phyloP scores from a whole-genome alignment of 257 asterid species.

The Lantana camara region DNA sequence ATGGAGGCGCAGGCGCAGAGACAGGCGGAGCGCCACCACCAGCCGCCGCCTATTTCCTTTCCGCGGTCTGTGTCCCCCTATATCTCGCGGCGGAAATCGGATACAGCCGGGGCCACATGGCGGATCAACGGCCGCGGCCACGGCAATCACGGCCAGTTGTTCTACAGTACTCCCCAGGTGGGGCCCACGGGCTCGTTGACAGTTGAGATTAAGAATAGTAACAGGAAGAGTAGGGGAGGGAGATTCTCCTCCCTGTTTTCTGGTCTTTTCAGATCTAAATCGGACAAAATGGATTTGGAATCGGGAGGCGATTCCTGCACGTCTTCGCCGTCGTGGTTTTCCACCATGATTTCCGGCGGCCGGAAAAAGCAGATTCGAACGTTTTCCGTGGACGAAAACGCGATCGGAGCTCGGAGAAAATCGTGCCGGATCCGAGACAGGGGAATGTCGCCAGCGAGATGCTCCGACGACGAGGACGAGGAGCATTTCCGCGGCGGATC shows the following conservation, averaged over 20 bases:
- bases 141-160: constrained; percentile 20
- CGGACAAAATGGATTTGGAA: constrained; percentile 35
- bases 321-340: constrained; percentile 58
- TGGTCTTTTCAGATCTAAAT: constrained; percentile 50
- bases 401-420: constrained; percentile 36
- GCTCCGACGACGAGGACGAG: constrained; percentile 55
- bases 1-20: constrained; percentile 51
- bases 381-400: constrained; percentile 49
- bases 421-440: constrained; percentile 53
- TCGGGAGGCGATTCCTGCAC: constrained; percentile 32
- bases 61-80: constrained; percentile 65
- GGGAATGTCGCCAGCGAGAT: constrained; percentile 80
- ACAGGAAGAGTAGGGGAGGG: constrained; percentile 23
- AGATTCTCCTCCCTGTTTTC: constrained; percentile 32
- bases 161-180: constrained; percentile 43
- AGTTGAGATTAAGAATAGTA: constrained; percentile 24
- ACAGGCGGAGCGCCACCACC: constrained; percentile 32
- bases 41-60: constrained; percentile 36
- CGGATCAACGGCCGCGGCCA: constrained; percentile 22
- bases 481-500: constrained; percentile 65
- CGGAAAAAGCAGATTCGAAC: constrained; percentile 55
- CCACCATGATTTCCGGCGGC: constrained; percentile 46
- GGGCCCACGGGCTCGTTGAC: constrained; percentile 28
- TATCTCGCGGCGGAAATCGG: constrained; percentile 45
- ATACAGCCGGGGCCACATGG: constrained; percentile 31